Conservation (phyloP, 148 eudicot species). For the Simmondsia chinensis region DNA sequence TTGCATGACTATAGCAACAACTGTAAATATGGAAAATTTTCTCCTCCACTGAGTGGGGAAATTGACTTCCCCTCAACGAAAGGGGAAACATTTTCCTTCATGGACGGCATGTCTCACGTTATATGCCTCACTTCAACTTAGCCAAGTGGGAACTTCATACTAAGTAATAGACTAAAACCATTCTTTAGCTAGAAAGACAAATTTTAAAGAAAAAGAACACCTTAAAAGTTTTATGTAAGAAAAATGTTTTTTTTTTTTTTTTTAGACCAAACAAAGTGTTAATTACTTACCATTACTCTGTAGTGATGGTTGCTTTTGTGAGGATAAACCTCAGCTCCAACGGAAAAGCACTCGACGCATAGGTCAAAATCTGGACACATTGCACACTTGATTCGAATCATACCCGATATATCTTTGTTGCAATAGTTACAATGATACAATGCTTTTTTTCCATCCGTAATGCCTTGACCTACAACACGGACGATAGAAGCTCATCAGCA, state of each 20-base stretch:
- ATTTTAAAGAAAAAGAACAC: neutral
- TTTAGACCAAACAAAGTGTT: no score
- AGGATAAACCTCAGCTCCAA: slow-evolving; percentile 87
- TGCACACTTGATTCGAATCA: slow-evolving; percentile 77
- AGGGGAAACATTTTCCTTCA: no score
- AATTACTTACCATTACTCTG: slow-evolving; percentile 81
- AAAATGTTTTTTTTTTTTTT: no score
- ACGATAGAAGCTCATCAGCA: slow-evolving; percentile 2
- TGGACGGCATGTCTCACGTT: no score
- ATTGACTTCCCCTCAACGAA: no score
- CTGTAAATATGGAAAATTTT: no score
- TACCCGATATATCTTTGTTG: slow-evolving; percentile 89
- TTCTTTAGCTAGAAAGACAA: neutral
- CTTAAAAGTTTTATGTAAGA: neutral
- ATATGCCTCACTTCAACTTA: no score
- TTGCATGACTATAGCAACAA: no score
- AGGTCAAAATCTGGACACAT: slow-evolving; percentile 90
- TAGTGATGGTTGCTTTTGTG: slow-evolving; percentile 87
- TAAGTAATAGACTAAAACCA: no score
- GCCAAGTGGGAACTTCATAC: no score
- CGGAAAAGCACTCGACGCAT: slow-evolving; percentile 92
- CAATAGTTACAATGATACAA: slow-evolving; percentile 94
- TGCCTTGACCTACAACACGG: slow-evolving; percentile 48
- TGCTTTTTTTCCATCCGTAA: slow-evolving; percentile 73
- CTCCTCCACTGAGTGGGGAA: no score